These are phyloP conservation scores for Chenopodium formosanum DNA, from an alignment of 148 eudicot genomes.

Conservation along the genomic window DNA sequence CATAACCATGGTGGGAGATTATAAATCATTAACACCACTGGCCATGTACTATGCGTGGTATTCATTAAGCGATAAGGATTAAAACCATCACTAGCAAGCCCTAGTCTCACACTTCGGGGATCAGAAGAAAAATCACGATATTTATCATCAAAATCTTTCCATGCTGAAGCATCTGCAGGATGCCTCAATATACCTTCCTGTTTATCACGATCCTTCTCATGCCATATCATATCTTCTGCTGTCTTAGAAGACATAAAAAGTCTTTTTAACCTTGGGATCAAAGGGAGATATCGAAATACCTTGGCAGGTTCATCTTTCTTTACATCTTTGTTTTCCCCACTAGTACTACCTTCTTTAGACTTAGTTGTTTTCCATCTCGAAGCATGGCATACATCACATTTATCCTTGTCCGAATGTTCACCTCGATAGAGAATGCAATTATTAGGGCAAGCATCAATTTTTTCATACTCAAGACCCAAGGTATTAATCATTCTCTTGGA, in stretches of 20 bases:
- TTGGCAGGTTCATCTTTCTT: no score
- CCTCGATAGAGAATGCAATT: background rate
- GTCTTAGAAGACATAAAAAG: no score
- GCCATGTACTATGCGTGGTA: background rate
- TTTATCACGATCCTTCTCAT: no score
- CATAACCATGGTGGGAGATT: constrained; percentile 14
- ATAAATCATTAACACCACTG: background rate
- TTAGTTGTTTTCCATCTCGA: background rate
- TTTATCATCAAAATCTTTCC: background rate
- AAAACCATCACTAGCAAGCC: constrained; percentile 5
- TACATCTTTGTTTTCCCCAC: no score
- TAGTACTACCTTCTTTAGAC: no score
- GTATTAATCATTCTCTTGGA: background rate
- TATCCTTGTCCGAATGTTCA: constrained; percentile 2
- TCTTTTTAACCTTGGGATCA: no score
- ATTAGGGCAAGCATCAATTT: constrained; percentile 18
- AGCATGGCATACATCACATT: background rate
- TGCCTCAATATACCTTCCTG: no score
- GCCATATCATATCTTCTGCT: no score
- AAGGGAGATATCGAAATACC: no score
- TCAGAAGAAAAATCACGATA: background rate
- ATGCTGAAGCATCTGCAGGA: no score
- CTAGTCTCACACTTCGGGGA: background rate
- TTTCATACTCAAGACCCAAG: constrained; percentile 14
- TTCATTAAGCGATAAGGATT: constrained; percentile 8